Evolutionary conservation across 2,329 filamentous ascomycete species (phyloP), one percentile per base, ranked within the genome.

Genomic region (Emericellopsis cladophorae): DNA sequence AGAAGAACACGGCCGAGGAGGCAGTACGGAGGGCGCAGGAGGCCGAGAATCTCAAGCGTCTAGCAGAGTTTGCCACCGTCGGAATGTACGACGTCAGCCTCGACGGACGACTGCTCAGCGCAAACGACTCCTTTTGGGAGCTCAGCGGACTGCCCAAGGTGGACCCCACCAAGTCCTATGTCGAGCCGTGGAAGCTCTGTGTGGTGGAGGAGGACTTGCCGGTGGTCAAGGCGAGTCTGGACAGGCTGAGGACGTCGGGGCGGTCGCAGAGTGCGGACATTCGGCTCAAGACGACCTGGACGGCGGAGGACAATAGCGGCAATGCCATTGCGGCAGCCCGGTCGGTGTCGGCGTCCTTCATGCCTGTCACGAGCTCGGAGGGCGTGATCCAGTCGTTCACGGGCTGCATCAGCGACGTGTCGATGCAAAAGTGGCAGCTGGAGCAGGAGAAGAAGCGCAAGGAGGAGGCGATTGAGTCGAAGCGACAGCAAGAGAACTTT

Each of bases 401-500:
- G 6, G 70, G 70, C 23, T 73, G 65, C 37, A 52, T 68, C 29
- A 68, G 60, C 44, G 68, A 70, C 48, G 68, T 69, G 9, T 72
- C 62, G 8, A 51, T 64, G 47, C 69, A 67, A 44, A 70, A 64
- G 44, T 72, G 62, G 65, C 70, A 70, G 54, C 56, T 67, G n/a
- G 69, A 66, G 45, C 62, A 61, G 39, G 70, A 70, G 48, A 67
- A 61, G 40, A 55, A 61, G 48, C 64, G 62, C 39, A 72, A 68
- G 53, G 68, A 71, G 35, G 70, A 77, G 42, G 74, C 74, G 1
- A 67, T 77, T 22, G 71, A 76, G 51, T 68, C 70, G 24, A 75
- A 72, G 50, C 64, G 79, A 5, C 81, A 84, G 52, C 85, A 90
- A 52, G 82, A 89, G 50, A 84, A 84, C 47, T 88, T 88, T 50